Evolutionary conservation across 257 asterid genomes (phyloP).

Genomic region (Salvia rosmarinus): DNA sequence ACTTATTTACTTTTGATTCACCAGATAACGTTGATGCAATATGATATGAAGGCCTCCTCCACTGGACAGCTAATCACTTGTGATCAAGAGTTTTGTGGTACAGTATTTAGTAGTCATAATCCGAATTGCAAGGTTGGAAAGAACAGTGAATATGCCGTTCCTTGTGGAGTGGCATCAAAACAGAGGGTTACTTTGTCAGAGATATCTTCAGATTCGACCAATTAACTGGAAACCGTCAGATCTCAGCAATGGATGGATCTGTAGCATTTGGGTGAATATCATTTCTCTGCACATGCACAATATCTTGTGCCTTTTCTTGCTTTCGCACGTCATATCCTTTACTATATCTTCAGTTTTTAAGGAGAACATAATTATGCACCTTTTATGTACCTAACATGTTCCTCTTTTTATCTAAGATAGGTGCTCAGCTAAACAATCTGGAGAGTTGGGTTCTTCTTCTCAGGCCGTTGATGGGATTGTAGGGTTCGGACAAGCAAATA

Average conservation of each 20-base stretch:
- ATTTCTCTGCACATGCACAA: constrained; percentile 18
- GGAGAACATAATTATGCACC: background rate
- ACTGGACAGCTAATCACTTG: constrained; percentile 53
- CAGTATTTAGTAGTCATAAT: constrained; percentile 40
- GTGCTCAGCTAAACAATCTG: constrained; percentile 64
- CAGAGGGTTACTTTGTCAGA: constrained; percentile 60
- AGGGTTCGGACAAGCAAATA: constrained; percentile 71
- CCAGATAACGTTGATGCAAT: constrained; percentile 58
- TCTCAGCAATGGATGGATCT: constrained; percentile 48
- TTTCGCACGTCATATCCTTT: background rate
- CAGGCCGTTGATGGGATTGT: constrained; percentile 72
- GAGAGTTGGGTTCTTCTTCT: constrained; percentile 48
- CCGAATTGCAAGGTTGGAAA: constrained; percentile 53
- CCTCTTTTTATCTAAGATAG: constrained; percentile 41
- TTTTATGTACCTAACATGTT: constrained; percentile 36
- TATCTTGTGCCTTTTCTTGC: background rate
- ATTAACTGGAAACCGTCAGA: constrained; percentile 52
- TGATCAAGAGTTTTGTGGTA: constrained; percentile 56
- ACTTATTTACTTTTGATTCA: constrained; percentile 2
- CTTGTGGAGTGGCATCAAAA: constrained; percentile 67
- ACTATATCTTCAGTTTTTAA: too few species aligned
- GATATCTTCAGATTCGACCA: constrained; percentile 53
- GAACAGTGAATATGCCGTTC: constrained; percentile 50
- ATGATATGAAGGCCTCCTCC: constrained; percentile 55
- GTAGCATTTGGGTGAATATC: constrained; percentile 61